Evolutionary conservation across 331 rosid genomes (phyloP).

Genomic region (Acacia pycnantha): DNA sequence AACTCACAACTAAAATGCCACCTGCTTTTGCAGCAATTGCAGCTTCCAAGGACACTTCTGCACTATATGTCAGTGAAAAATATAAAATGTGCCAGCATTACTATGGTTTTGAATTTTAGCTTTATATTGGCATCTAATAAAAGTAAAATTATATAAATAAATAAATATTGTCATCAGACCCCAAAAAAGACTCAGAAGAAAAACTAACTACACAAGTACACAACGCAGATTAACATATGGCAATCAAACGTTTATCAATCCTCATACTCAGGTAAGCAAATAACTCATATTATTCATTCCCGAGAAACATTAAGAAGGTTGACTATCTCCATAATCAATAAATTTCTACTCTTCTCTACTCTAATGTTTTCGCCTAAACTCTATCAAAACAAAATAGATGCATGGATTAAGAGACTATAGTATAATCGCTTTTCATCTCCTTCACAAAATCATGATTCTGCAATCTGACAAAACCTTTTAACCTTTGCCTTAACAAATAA

Average conservation of each 20-base stretch:
- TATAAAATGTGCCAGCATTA: neutral
- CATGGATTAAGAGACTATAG: neutral
- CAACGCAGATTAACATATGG: neutral
- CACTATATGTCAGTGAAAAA: constrained; percentile 43
- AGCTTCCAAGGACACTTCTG: constrained; percentile 76
- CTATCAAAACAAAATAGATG: neutral
- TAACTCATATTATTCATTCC: neutral
- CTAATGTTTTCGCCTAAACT: neutral
- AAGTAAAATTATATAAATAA: neutral
- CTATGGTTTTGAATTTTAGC: neutral
- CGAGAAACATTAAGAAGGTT: neutral
- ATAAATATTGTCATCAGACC: neutral
- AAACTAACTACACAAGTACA: neutral
- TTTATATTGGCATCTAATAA: neutral
- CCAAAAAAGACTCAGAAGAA: neutral
- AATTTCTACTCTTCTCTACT: neutral
- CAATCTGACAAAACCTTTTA: neutral
- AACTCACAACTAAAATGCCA: constrained; percentile 80
- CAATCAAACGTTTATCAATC: constrained; percentile 3
- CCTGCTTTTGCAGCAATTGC: constrained; percentile 75
- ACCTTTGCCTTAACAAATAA: neutral
- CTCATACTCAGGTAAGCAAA: neutral
- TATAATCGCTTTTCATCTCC: neutral
- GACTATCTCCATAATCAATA: neutral
- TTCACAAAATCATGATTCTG: neutral